phyloP scores from a whole-genome alignment of 225 moss, liverwort and hornwort species.

The Straminergon stramineum region DNA sequence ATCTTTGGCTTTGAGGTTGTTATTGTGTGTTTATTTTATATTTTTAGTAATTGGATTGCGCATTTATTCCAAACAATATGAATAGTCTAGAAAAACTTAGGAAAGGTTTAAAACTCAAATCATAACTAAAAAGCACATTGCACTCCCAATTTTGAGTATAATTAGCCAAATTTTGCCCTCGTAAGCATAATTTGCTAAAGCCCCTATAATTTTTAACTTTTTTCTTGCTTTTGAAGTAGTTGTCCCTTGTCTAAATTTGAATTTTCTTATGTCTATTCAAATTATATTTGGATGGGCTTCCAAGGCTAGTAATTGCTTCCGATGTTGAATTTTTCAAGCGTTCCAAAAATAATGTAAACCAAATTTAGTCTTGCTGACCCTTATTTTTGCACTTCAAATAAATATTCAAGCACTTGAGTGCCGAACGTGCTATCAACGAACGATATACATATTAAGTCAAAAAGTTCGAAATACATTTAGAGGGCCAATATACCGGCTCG shows the following conservation, averaged over 20 bases:
- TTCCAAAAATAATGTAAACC: background rate
- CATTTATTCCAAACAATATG: background rate
- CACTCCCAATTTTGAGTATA: background rate
- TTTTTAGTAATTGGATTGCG: accelerated
- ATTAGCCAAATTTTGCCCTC: background rate
- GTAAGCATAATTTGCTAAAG: accelerated
- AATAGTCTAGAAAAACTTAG: background rate
- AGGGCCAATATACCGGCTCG: background rate
- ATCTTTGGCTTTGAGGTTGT: no score
- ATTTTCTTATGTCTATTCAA: background rate
- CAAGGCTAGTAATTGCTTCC: background rate
- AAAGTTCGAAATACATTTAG: background rate
- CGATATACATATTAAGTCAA: background rate
- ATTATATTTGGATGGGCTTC: background rate
- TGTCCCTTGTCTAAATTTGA: background rate
- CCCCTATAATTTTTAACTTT: background rate
- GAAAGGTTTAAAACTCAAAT: background rate
- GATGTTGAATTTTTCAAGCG: background rate
- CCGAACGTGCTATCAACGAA: background rate
- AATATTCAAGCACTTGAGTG: background rate
- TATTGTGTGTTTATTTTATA: background rate
- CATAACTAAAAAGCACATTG: background rate
- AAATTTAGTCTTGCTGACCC: accelerated
- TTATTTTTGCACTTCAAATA: background rate
- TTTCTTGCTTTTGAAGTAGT: background rate